phyloP scores from a whole-genome alignment of 1,284 basidiomycete genomes.

The Golubevia sp. region DNA sequence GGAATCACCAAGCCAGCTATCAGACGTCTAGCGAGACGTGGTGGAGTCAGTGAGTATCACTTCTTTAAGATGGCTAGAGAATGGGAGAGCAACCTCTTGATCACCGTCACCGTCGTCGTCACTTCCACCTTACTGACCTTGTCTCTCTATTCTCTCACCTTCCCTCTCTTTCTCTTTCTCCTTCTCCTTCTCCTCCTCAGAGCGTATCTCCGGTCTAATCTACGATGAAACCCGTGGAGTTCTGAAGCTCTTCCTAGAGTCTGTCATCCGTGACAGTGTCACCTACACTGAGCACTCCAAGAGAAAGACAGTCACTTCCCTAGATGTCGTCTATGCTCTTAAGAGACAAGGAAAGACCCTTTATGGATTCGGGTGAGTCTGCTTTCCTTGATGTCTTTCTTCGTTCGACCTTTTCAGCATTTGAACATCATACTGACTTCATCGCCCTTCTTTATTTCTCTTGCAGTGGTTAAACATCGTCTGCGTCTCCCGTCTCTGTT shows the following conservation, averaged over 20 bases:
- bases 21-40: constrained; percentile 50
- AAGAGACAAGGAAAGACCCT: constrained; percentile 55
- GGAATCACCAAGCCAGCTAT: constrained; percentile 53
- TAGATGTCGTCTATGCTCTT: constrained; percentile 57
- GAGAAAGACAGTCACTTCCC: constrained; percentile 55
- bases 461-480: background rate
- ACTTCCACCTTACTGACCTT: background rate
- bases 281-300: constrained; percentile 61
- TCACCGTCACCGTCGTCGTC: too few relatives aligned
- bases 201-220: constrained; percentile 46
- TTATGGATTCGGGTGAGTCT: too few relatives aligned
- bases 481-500: background rate
- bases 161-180: background rate
- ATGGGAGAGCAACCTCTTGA: too few relatives aligned
- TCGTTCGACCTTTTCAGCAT: too few relatives aligned
- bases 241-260: constrained; percentile 50
- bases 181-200: constrained; percentile 34
- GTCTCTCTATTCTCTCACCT: constrained; percentile 1
- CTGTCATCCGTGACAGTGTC: constrained; percentile 52
- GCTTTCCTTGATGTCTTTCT: background rate
- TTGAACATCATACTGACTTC: background rate
- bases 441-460: background rate
- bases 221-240: constrained; percentile 56
- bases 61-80: too few relatives aligned
- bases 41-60: constrained; percentile 31